Evolutionary conservation across 31 red algal species (phyloP).

Genomic region (Odonthalia washingtoniensis): DNA sequence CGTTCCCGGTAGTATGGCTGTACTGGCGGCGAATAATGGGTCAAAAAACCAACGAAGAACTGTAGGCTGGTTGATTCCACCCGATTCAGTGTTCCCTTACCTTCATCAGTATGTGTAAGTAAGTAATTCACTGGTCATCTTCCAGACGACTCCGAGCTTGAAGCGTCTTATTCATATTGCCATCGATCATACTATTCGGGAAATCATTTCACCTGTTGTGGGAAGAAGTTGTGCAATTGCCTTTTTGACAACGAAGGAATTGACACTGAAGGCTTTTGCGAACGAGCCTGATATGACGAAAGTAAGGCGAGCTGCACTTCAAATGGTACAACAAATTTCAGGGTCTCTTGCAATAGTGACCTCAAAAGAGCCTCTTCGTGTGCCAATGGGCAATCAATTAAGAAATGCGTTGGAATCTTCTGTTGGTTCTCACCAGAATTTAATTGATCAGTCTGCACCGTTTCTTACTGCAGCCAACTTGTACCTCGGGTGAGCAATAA

Average conservation of each 20-base stretch:
- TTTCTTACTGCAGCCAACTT: constrained; percentile 91
- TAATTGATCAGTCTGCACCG: constrained; percentile 94
- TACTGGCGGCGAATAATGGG: constrained; percentile 25
- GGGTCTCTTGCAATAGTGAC: constrained; percentile 94
- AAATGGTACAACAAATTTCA: constrained; percentile 94
- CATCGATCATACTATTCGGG: constrained; percentile 93
- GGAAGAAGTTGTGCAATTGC: constrained; percentile 90
- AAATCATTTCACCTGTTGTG: constrained; percentile 96
- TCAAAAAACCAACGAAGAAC: constrained; percentile 30
- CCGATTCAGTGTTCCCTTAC: constrained; percentile 75
- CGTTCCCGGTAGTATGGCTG: constrained; percentile 20
- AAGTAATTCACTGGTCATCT: constrained; percentile 76
- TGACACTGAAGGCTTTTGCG: constrained; percentile 94
- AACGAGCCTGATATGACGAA: constrained; percentile 63
- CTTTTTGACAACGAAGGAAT: constrained; percentile 92
- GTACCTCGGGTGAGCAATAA: constrained; percentile 91
- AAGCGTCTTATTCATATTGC: constrained; percentile 89
- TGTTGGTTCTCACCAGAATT: constrained; percentile 68
- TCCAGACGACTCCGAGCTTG: constrained; percentile 80
- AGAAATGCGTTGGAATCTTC: constrained; percentile 62
- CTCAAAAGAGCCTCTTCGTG: constrained; percentile 93
- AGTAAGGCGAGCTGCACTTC: constrained; percentile 73
- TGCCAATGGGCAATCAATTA: constrained; percentile 91
- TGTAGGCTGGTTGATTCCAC: constrained; percentile 57
- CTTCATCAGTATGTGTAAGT: constrained; percentile 79